A percentile compares a stretch with the other conserved stretches of the same genome.
These are phyloP conservation scores for Aspergillus oerlinghausenensis DNA, from an alignment of 2,329 filamentous ascomycete genomes.

Conservation along the genomic window DNA sequence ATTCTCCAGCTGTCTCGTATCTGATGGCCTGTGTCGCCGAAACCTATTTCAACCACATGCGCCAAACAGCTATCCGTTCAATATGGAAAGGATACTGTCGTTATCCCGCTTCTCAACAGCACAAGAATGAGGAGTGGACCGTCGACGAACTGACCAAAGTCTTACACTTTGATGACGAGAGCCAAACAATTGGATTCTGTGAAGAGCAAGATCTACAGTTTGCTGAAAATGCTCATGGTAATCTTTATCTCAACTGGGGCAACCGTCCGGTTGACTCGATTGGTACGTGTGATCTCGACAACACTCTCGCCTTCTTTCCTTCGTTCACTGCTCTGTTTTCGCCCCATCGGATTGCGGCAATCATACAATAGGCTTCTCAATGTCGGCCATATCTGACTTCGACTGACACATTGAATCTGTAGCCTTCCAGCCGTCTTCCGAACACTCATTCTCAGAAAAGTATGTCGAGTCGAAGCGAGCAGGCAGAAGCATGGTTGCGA, in stretches of 20 bases:
- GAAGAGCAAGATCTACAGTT: conserved; percentile 51
- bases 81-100: conserved; percentile 52
- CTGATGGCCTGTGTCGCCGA: conserved; percentile 62
- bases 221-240: conserved; percentile 41
- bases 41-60: conserved; percentile 57
- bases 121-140: conserved; percentile 54
- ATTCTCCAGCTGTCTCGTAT: conserved; percentile 54
- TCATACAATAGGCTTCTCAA: background rate
- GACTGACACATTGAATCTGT: conserved; percentile 16
- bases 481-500: conserved; percentile 50
- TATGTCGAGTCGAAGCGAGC: conserved; percentile 57
- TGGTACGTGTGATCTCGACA: conserved; percentile 31
- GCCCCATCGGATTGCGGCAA: background rate
- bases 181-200: conserved; percentile 52
- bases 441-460: conserved; percentile 50
- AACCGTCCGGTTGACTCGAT: conserved; percentile 45
- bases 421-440: conserved; percentile 42
- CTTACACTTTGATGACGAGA: conserved; percentile 53
- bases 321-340: conserved; percentile 4
- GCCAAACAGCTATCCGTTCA: conserved; percentile 51
- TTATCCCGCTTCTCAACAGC: conserved; percentile 43
- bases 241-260: conserved; percentile 50
- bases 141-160: conserved; percentile 47
- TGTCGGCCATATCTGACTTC: background rate
- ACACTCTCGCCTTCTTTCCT: conserved; percentile 15